A percentile compares a stretch with the other conserved stretches of the same genome.
These are phyloP conservation scores for Acephala macrosclerotiorum DNA, from an alignment of 2,329 filamentous ascomycete genomes.

Conservation along the genomic window DNA sequence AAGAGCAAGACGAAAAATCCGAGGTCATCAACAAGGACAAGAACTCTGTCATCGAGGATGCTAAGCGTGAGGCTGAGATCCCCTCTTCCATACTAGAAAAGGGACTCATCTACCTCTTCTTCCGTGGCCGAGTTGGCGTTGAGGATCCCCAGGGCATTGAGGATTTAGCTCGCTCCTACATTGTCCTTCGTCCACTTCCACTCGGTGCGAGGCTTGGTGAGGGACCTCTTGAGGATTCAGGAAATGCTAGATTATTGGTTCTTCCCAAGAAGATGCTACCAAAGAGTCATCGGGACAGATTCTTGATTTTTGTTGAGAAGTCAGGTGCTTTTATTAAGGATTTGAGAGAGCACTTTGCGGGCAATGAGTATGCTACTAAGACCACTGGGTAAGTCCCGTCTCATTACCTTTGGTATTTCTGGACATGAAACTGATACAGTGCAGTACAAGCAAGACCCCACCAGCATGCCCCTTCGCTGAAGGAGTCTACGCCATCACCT, in stretches of 20 bases:
- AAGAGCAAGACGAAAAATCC: slow-evolving; percentile 36
- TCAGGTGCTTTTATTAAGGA: slow-evolving; percentile 68
- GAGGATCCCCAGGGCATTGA: slow-evolving; percentile 73
- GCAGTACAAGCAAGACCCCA: slow-evolving; percentile 66
- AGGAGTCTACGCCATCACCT: slow-evolving; percentile 83
- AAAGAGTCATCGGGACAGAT: slow-evolving; percentile 69
- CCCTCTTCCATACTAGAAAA: slow-evolving; percentile 77
- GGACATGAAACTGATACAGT: no score
- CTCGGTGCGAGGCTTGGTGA: slow-evolving; percentile 71
- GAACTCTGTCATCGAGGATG: slow-evolving; percentile 40
- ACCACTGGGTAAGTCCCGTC: no score
- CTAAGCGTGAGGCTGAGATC: slow-evolving; percentile 45
- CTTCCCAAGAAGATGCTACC: slow-evolving; percentile 88
- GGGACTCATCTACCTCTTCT: slow-evolving; percentile 91
- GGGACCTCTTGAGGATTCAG: slow-evolving; percentile 55
- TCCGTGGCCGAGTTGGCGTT: slow-evolving; percentile 77
- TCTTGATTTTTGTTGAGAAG: slow-evolving; percentile 87
- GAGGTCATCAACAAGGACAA: slow-evolving; percentile 41
- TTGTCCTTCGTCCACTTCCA: slow-evolving; percentile 78
- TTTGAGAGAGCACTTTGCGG: slow-evolving; percentile 74
- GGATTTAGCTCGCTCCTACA: slow-evolving; percentile 80
- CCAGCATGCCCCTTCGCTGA: slow-evolving; percentile 81
- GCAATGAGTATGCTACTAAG: slow-evolving; percentile 76
- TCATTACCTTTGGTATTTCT: no score
- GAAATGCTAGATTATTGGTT: slow-evolving; percentile 75